Evolutionary conservation across 1,139 yeast genomes (phyloP), one percentile per base, ranked within the genome.

Genomic region (Candida glucosophila): DNA sequence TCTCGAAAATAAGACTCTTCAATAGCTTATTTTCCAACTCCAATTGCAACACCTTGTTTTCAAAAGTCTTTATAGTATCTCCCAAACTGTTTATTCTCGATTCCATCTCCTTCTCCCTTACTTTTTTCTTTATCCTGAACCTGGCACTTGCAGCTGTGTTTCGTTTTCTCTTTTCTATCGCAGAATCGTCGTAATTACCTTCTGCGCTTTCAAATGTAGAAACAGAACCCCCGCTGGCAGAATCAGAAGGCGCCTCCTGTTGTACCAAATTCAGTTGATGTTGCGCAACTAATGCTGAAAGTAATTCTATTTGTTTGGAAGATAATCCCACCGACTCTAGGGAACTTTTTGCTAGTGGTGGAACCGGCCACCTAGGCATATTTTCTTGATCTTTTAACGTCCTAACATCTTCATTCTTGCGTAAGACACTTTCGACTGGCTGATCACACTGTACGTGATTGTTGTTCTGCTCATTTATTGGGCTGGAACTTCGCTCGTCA

Each of bases 41-140:
- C 35, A 72, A 45, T 37, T 82, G 82, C 46, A 49, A 52, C 16
- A 63, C 66, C 39, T 76, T 74, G 31, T 64, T 53, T 45, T 82
- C 90, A 35, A 81, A 64, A 15, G 58, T 57, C 28, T 62, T 60
- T 14, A 82, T 74, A 39, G 71, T 50, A 17, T 78, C 82, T 38
- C 70, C 71, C 34, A 85, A 61, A 29, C 72, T 77, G 39, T 65
- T 62, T 12, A 83, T 63, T 29, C 69, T 72, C 22, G 64, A 62
- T 51, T 83, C 94, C 77, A 83, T 73, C 48, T 83, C 88, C 49
- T 77, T 85, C 50, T 85, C 95, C 44, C 81, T 77, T 49, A 76
- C 41, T 59, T 82, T 85, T 67, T 79, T 81, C 61, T 79, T 81
- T 41, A 78, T 73, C 36, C 93, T 63, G 59, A 82, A 78, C 32